Percentiles rank a stretch among this genome's conserved stretches.
Evolutionary conservation across 768 basidiomycete genomes (phyloP).

Genomic region (Boletus sensibilis): DNA sequence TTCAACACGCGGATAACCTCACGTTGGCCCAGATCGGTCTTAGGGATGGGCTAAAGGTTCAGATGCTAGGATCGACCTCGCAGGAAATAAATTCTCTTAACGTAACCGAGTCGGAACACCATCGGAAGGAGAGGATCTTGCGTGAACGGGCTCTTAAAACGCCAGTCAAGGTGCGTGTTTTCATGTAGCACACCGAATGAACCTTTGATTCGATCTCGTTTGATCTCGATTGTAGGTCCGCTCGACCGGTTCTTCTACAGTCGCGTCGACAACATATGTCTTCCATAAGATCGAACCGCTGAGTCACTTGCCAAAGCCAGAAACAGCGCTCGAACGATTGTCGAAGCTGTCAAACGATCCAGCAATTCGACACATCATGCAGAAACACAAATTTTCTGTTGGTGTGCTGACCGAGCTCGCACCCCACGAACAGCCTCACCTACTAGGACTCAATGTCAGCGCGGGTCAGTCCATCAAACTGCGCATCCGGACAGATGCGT

Average conservation of each 20-base stretch:
- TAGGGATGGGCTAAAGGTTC: slow-evolving; percentile 62
- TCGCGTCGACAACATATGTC: slow-evolving; percentile 45
- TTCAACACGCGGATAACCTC: slow-evolving; percentile 31
- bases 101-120: slow-evolving; percentile 55
- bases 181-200: neutral
- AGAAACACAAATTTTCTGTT: slow-evolving; percentile 63
- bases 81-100: slow-evolving; percentile 56
- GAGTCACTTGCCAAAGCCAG: slow-evolving; percentile 61
- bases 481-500: slow-evolving; percentile 64
- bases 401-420: slow-evolving; percentile 74
- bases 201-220: neutral
- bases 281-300: slow-evolving; percentile 69
- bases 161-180: slow-evolving; percentile 50
- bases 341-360: slow-evolving; percentile 64
- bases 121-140: slow-evolving; percentile 56
- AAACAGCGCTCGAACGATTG: slow-evolving; percentile 52
- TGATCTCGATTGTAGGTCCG: slow-evolving; percentile 44
- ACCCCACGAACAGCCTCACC: slow-evolving; percentile 68
- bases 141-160: slow-evolving; percentile 56
- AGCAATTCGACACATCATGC: slow-evolving; percentile 70
- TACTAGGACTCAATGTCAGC: slow-evolving; percentile 69
- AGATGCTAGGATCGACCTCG: slow-evolving; percentile 66
- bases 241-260: slow-evolving; percentile 46
- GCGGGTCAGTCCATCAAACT: slow-evolving; percentile 64
- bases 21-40: slow-evolving; percentile 50